Conservation (phyloP, 495 filamentous ascomycete genomes). For the Haplographium delicatum region DNA sequence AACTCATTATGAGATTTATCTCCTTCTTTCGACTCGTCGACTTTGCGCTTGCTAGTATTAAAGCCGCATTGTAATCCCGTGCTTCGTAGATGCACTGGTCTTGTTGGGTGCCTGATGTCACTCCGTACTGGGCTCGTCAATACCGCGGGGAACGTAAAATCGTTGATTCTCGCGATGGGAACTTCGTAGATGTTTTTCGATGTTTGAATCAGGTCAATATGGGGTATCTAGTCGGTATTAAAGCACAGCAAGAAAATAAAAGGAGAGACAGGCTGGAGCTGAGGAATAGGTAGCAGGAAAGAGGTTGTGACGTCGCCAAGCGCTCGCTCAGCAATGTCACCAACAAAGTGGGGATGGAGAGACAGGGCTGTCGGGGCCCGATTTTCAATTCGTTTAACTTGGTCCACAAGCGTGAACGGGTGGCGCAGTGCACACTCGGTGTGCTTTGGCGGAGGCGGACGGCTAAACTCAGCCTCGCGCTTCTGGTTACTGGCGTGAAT, state of each 20-base stretch:
- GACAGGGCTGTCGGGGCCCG: not conserved
- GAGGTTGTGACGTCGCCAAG: slow-evolving; percentile 16
- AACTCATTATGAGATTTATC: slow-evolving; percentile 18
- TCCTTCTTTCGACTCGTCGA: not conserved
- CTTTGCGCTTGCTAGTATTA: not conserved
- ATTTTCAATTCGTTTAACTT: not conserved
- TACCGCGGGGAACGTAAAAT: too few relatives aligned
- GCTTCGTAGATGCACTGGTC: slow-evolving; percentile 8
- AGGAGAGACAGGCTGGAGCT: slow-evolving; percentile 8
- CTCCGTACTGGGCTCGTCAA: too few relatives aligned
- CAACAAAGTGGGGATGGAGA: not conserved
- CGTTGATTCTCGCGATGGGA: not conserved
- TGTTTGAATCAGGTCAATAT: not conserved
- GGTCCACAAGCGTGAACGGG: slow-evolving; percentile 3
- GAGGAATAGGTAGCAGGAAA: slow-evolving; percentile 15
- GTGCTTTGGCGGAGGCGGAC: not conserved
- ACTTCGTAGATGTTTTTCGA: not conserved
- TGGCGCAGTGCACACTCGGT: slow-evolving; percentile 19
- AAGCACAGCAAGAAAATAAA: not conserved
- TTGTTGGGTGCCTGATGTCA: not conserved
- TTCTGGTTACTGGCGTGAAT: too few relatives aligned
- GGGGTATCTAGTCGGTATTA: slow-evolving; percentile 6
- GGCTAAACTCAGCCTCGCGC: slow-evolving; percentile 10
- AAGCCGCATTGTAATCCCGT: not conserved
- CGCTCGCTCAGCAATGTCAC: not conserved